These are phyloP conservation scores for Alternaria conjuncta DNA, from an alignment of 2,329 filamentous ascomycete genomes.

Conservation along the genomic window DNA sequence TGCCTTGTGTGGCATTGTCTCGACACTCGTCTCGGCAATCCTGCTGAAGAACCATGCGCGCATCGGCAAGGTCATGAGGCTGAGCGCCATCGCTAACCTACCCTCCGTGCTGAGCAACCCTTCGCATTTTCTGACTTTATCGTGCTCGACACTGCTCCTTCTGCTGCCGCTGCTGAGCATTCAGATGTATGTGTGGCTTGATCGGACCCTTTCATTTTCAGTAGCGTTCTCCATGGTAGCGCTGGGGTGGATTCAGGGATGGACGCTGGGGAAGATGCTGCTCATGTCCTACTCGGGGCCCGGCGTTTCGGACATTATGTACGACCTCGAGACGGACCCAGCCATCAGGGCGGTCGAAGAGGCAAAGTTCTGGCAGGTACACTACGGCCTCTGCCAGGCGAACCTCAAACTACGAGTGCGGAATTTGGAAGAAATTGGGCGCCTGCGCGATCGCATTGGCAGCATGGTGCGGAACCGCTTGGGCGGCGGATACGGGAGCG, in stretches of 20 bases:
- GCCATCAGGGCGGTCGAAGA: slow-evolving; percentile 81
- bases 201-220: slow-evolving; percentile 78
- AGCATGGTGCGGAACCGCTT: slow-evolving; percentile 84
- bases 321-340: slow-evolving; percentile 82
- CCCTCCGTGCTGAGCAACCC: slow-evolving; percentile 92
- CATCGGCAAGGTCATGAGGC: slow-evolving; percentile 89
- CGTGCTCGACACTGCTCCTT: slow-evolving; percentile 80
- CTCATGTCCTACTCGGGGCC: slow-evolving; percentile 82
- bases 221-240: slow-evolving; percentile 90
- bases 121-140: slow-evolving; percentile 91
- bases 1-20: slow-evolving; percentile 78
- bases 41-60: slow-evolving; percentile 88
- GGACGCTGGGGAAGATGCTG: slow-evolving; percentile 89
- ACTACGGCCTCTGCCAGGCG: slow-evolving; percentile 95
- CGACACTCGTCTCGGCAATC: slow-evolving; percentile 85
- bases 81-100: slow-evolving; percentile 80
- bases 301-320: slow-evolving; percentile 74
- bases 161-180: slow-evolving; percentile 82
- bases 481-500: slow-evolving; percentile 84
- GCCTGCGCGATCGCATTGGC: slow-evolving; percentile 76
- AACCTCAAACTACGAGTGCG: slow-evolving; percentile 81
- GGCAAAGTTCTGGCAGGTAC: slow-evolving; percentile 97
- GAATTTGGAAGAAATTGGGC: slow-evolving; percentile 69
- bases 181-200: slow-evolving; percentile 81
- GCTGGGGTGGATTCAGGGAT: slow-evolving; percentile 81